Base-by-base conservation (phyloP, 495 filamentous ascomycete genomes). In the Penicillium coffeae region DNA sequence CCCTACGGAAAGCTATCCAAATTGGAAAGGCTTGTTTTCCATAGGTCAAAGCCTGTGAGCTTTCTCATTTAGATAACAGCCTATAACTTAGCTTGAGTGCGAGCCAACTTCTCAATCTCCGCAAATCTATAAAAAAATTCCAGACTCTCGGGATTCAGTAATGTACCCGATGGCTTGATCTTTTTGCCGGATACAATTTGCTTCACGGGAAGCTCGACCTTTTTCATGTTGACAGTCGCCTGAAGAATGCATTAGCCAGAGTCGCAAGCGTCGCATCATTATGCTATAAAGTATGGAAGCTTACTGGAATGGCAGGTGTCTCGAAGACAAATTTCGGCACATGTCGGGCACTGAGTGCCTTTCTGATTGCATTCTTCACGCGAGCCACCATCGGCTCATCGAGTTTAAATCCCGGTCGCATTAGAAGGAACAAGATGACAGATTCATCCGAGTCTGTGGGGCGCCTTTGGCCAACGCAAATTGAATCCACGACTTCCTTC, bases 171-270 rank as follows among this genome's bases (percentile, higher is more conserved):
- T 0, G 87, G 80, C 69, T 86, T 86, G 64, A 93, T 80, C 47
- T 69, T 76, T 51, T 82, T 79, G 0, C 88, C 88, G 0, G 80
- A 88, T 1, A 93, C 82, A 46, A 91, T 90, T 65, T 89, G 85
- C 72, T 90, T 93, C 19, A 93, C 85, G 2, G 88, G 87, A 8
- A 93, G 60, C 58, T 93, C 88, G 14, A 93, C 88, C 63, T 93
- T 93, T 61, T 91, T 93, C 15, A 86, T 60, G 63, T 91, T 93
- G 45, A 93, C 82, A 4, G 88, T 91, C 1, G 82, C 86, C 84
- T 30, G 10, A 10, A 30, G 25, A 5, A 5, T 30, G 25, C n/a
- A n/a, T 30, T 30, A 4, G 25, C 25, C 4, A 30, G 10, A n/a
- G n/a, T n/a, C n/a, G n/a, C n/a, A n/a, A n/a, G n/a, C n/a, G n/a